Evolutionary conservation across 345 rosid genomes (phyloP).

Genomic region (Arabidopsis thaliana): TAIR10.1 NC_003071.7:15154501-15155000

Average conservation of each 20-base stretch:
- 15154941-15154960: neutral
- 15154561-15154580: no score
- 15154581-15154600: neutral
- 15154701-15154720: no score
- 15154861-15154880: neutral
- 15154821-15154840: neutral
- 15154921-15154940: neutral
- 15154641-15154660: neutral
- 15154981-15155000: conserved; percentile 18
- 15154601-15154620: neutral
- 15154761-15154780: neutral
- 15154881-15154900: neutral
- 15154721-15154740: neutral
- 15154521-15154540: no score
- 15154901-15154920: neutral
- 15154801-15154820: neutral
- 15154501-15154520: no score
- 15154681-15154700: no score
- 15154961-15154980: neutral
- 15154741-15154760: neutral
- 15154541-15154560: no score
- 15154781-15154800: neutral
- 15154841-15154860: neutral
- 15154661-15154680: neutral
- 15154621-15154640: neutral